Base-by-base conservation (phyloP, 1,139 yeast species). In the Geotrichum siamense region DNA sequence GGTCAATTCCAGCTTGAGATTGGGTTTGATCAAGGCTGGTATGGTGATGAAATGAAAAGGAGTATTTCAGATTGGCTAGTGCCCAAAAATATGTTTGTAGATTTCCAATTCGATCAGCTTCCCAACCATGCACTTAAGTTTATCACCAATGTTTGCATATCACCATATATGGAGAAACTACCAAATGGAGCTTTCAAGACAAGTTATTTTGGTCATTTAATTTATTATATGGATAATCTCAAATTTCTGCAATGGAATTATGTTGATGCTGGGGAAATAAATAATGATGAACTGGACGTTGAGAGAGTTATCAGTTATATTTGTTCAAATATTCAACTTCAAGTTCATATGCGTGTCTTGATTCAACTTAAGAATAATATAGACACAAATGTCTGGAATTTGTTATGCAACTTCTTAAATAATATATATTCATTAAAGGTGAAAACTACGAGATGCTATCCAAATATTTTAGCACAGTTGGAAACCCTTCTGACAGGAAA, bases 1-100 rank as follows among this genome's bases (percentile, higher is more conserved):
- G 10, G 26, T 8, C 26, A 8, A 10, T 30, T 17, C 6, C 21
- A 21, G 6, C 17, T 16, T 30, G 21, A 30, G 21, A 16, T 30
- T 15, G 34, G 17, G 9, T 17, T 12, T 30, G 34, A 30, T 30
- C n/a, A 30, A 10, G 34, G 34, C 10, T 30, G 34, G 34, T 30
- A 15, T 17, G 12, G 15, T 5, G 34, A 30, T 16, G 34, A 30
- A 15, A 30, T 30, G 34, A 30, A 30, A 30, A n/a, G 21, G 12
- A 30, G 12, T 16, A 30, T 13, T 13, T 8, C n/a, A 5, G 34
- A 30, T 16, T 30, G 34, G 34, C 15, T 30, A 21, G 19, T 9
- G 19, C 34, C 34, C 17, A 30, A 16, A 15, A 13, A 30, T 16
- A 5, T 30, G 19, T 30, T 16, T 21, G n/a, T 30, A 6, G 17